A percentile compares a stretch with the other conserved stretches of the same genome.
Conservation (phyloP, 371 early-diverging fungal species). For the Mucor plumbeus region DNA sequence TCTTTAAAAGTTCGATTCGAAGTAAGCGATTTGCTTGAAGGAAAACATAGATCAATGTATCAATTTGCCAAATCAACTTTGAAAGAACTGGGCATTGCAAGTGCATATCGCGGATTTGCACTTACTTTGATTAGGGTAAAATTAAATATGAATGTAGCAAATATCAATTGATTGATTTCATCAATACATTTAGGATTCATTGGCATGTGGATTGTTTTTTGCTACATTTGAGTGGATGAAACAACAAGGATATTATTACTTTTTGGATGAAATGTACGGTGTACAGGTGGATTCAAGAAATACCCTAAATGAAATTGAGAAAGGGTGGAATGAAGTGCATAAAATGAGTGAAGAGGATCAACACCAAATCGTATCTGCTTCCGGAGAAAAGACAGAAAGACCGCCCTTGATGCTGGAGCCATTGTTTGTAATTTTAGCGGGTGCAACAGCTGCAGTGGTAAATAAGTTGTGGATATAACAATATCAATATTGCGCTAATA, state of each 20-base stretch:
- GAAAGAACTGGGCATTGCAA: constrained; percentile 64
- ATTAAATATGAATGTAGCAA: not conserved
- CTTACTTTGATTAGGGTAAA: constrained; percentile 68
- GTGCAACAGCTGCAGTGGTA: constrained; percentile 72
- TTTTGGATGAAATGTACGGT: constrained; percentile 63
- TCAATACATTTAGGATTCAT: constrained; percentile 57
- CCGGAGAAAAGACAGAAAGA: constrained; percentile 29
- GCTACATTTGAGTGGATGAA: constrained; percentile 81
- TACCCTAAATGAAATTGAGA: constrained; percentile 38
- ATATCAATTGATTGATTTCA: not conserved
- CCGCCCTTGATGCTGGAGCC: constrained; percentile 69
- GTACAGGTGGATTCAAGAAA: constrained; percentile 52
- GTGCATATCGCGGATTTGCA: constrained; percentile 75
- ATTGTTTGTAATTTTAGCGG: constrained; percentile 72
- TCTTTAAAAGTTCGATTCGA: constrained; percentile 78
- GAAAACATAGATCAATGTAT: constrained; percentile 74
- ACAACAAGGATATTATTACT: constrained; percentile 68
- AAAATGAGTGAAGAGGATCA: constrained; percentile 22
- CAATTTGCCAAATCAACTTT: constrained; percentile 68
- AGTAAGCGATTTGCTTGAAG: constrained; percentile 74
- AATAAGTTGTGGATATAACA: not conserved
- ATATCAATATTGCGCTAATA: not conserved
- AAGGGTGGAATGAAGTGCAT: constrained; percentile 31
- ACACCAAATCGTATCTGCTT: constrained; percentile 9
- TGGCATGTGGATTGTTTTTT: constrained; percentile 79